These are phyloP conservation scores for Pichia eremophila DNA, from an alignment of 805 yeast species.

Conservation along the genomic window DNA sequence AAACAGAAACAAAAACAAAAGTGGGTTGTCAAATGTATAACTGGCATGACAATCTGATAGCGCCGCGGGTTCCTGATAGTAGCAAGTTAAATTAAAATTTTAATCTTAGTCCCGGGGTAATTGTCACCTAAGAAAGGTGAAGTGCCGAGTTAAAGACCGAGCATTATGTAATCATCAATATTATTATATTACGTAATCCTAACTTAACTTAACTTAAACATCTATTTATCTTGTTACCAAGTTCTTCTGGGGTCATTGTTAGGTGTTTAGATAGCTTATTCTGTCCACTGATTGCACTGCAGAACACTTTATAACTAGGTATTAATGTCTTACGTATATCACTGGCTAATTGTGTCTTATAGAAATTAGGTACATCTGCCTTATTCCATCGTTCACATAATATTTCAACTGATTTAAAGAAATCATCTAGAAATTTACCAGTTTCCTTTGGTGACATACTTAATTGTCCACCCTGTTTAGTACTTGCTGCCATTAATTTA, in stretches of 20 bases:
- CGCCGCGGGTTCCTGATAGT: too few relatives aligned
- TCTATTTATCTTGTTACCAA: neutral
- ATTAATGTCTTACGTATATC: constrained; percentile 66
- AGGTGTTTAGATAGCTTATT: neutral
- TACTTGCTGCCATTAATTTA: constrained; percentile 70
- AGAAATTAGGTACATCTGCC: constrained; percentile 22
- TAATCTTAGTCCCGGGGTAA: too few relatives aligned
- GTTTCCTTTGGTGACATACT: constrained; percentile 22
- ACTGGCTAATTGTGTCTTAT: constrained; percentile 53
- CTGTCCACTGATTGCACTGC: neutral
- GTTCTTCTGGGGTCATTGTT: neutral
- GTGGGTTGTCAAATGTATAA: too few relatives aligned
- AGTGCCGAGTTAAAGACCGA: too few relatives aligned
- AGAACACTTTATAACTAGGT: constrained; percentile 70
- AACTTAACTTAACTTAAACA: neutral
- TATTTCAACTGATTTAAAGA: constrained; percentile 77
- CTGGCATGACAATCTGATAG: too few relatives aligned
- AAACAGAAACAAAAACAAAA: too few relatives aligned
- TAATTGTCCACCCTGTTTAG: constrained; percentile 35
- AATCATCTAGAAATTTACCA: constrained; percentile 47
- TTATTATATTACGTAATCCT: too few relatives aligned
- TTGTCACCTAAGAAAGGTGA: too few relatives aligned
- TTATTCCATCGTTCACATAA: constrained; percentile 34
- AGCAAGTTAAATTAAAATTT: too few relatives aligned
- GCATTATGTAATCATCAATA: too few relatives aligned